A percentile compares a stretch with the other conserved stretches of the same genome.
phyloP scores from a whole-genome alignment of 2,329 filamentous ascomycete species.

The Hypoxylon sp. region DNA sequence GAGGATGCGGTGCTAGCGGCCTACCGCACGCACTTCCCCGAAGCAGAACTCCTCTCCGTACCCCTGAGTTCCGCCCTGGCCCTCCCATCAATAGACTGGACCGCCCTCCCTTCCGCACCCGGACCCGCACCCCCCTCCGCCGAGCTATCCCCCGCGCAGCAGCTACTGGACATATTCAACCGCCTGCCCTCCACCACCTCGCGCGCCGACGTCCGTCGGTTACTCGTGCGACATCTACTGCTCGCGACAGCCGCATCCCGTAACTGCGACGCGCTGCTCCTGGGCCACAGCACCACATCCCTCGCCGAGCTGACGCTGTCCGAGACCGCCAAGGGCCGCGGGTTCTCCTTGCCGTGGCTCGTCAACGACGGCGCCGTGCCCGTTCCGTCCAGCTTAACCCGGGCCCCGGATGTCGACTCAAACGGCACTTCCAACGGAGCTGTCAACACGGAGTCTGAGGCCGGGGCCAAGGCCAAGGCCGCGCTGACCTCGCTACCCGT shows the following conservation, averaged over 20 bases:
- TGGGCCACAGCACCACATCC: slow-evolving; percentile 88
- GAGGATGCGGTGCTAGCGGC: slow-evolving; percentile 6
- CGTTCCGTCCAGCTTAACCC: slow-evolving; percentile 28
- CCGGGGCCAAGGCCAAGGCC: neutral
- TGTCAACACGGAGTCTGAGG: neutral
- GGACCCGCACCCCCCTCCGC: slow-evolving; percentile 1
- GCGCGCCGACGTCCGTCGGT: slow-evolving; percentile 77
- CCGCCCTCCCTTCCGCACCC: slow-evolving; percentile 54
- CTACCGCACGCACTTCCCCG: slow-evolving; percentile 74
- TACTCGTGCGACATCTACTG: slow-evolving; percentile 80
- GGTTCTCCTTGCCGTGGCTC: slow-evolving; percentile 85
- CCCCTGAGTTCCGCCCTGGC: slow-evolving; percentile 74
- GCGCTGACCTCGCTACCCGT: slow-evolving; percentile 58
- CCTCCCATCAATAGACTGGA: slow-evolving; percentile 66
- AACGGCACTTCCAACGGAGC: neutral
- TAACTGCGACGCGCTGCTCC: slow-evolving; percentile 78
- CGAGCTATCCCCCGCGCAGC: slow-evolving; percentile 31
- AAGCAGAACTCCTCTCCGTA: slow-evolving; percentile 73
- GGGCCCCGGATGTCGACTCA: slow-evolving; percentile 24
- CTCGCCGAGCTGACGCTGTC: slow-evolving; percentile 88
- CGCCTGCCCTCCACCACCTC: slow-evolving; percentile 81
- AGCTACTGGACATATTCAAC: slow-evolving; percentile 69
- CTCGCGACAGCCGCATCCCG: slow-evolving; percentile 72
- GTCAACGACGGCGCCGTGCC: slow-evolving; percentile 78
- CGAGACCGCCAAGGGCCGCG: slow-evolving; percentile 91